These are phyloP conservation scores for Starmerella etchellsii DNA, from an alignment of 805 yeast genomes.

Conservation along the genomic window DNA sequence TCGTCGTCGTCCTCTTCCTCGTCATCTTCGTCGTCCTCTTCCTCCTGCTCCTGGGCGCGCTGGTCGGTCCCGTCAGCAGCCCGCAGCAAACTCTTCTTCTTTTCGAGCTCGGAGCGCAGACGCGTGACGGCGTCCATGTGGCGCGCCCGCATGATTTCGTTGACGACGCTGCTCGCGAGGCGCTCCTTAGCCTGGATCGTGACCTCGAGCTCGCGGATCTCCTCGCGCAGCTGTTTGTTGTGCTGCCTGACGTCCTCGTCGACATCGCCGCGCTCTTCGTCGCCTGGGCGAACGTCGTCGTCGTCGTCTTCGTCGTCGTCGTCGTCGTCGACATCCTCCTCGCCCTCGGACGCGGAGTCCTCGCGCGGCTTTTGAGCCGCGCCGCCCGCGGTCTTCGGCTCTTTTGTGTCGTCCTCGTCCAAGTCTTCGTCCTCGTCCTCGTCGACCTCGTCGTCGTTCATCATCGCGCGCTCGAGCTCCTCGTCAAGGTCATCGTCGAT, in stretches of 20 bases:
- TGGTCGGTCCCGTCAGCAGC: conserved; percentile 22
- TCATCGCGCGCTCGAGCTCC: conserved; percentile 26
- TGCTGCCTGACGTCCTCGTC: conserved; percentile 46
- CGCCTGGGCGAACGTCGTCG: conserved; percentile 29
- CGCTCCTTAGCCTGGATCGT: conserved; percentile 64
- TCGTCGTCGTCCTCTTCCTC: conserved; percentile 22
- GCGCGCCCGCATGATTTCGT: conserved; percentile 77
- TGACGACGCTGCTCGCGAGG: conserved; percentile 57
- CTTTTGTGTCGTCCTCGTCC: conserved; percentile 11
- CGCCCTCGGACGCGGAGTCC: conserved; percentile 17
- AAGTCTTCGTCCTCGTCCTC: conserved; percentile 19
- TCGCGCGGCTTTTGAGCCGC: not conserved
- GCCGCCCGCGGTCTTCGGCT: conserved; percentile 1
- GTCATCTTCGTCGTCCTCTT: conserved; percentile 25
- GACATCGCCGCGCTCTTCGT: conserved; percentile 39
- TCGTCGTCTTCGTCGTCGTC: conserved; percentile 6
- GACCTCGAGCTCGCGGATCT: conserved; percentile 63
- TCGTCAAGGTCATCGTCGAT: conserved; percentile 25
- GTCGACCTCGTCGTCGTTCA: conserved; percentile 24
- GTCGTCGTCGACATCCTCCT: conserved; percentile 23
- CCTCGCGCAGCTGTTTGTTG: conserved; percentile 67
- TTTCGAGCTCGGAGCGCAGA: conserved; percentile 67
- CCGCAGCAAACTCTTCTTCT: conserved; percentile 56
- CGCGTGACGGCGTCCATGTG: conserved; percentile 69
- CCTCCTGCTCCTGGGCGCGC: conserved; percentile 25